Evolutionary conservation across 1,284 basidiomycete species (phyloP), one percentile per base, ranked within the genome.

Genomic region (Vanrija pseudolonga): DNA sequence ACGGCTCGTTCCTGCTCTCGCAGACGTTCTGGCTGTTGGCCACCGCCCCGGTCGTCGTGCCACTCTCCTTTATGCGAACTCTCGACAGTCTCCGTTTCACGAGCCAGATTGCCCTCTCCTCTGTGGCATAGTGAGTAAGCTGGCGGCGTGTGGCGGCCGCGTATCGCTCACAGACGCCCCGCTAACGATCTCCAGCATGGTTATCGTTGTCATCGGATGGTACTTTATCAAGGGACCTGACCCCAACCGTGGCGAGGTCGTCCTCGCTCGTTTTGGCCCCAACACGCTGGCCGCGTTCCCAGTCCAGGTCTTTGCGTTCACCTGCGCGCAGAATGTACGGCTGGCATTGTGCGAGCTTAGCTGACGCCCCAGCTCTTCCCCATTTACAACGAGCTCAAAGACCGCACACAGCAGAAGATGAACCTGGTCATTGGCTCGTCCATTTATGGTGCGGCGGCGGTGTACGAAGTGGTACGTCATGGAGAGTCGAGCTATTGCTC

Each of bases 271-370:
- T 26, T 75, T 76, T 43, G 68, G 67, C 19, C 60, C 57, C 36
- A 66, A 64, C 43, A 77, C 73, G 6, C 51, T 76, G 20, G 84
- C 88, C 20, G 92, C 84, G 24, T 91, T 91, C 79, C 95, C 92
- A 0, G 90, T 98, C 9, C 93, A 97, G 75, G 89, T 98, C 2
- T 96, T 97, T 76, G 90, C 90, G 9, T 94, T 87, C 71, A 94
- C 91, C 5, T 93, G 91, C 67, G 82, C 88, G 15, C 90, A 94
- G 80, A 94, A 95, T 68, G 90, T 92, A 26, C 7, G 72, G 64
- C 84, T 72, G 22, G 55, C n/a, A n/a, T n/a, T 58, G 48, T 56
- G 53, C 3, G 63, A 68, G 42, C 63, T 65, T 46, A 53, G 15
- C 20, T 32, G 18, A 45, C 24, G 47, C 39, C 3, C 7, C 56